Conservation (phyloP, 805 yeast species). For the Ogataea angusta region DNA sequence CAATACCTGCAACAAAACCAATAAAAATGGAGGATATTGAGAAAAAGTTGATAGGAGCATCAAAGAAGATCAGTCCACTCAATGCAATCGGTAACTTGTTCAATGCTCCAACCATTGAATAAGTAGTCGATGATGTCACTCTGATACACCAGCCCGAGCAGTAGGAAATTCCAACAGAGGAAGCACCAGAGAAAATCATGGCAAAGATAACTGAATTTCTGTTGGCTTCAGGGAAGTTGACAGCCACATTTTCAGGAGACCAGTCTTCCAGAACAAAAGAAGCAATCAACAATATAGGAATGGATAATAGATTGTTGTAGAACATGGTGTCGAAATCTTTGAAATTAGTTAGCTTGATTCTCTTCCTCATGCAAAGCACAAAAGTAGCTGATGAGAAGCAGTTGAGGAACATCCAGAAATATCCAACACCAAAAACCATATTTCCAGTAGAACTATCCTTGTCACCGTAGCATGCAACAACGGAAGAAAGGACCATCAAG, state of each 20-base stretch:
- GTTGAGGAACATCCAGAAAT: slow-evolving; percentile 95
- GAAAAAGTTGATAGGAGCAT: slow-evolving; percentile 90
- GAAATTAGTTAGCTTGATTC: slow-evolving; percentile 95
- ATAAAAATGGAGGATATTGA: slow-evolving; percentile 83
- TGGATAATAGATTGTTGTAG: slow-evolving; percentile 91
- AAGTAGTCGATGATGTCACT: slow-evolving; percentile 97
- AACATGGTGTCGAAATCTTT: slow-evolving; percentile 97
- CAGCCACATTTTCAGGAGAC: slow-evolving; percentile 72
- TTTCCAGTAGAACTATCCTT: slow-evolving; percentile 38
- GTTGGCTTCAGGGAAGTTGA: slow-evolving; percentile 74
- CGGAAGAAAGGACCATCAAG: slow-evolving; percentile 93
- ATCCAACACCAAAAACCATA: slow-evolving; percentile 62
- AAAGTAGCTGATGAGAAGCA: slow-evolving; percentile 93
- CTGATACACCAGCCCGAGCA: slow-evolving; percentile 99
- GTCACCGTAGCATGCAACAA: slow-evolving; percentile 88
- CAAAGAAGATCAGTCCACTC: slow-evolving; percentile 91
- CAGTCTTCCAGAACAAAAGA: slow-evolving; percentile 89
- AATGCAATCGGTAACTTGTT: slow-evolving; percentile 97
- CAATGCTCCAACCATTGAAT: slow-evolving; percentile 98
- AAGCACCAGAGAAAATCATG: slow-evolving; percentile 90
- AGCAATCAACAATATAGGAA: slow-evolving; percentile 78
- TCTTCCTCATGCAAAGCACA: slow-evolving; percentile 93
- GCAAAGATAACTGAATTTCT: slow-evolving; percentile 68
- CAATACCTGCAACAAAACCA: slow-evolving; percentile 94
- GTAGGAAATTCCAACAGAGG: slow-evolving; percentile 96